Evolutionary conservation across 805 yeast species (phyloP).

Genomic region (Pichia eremophila): DNA sequence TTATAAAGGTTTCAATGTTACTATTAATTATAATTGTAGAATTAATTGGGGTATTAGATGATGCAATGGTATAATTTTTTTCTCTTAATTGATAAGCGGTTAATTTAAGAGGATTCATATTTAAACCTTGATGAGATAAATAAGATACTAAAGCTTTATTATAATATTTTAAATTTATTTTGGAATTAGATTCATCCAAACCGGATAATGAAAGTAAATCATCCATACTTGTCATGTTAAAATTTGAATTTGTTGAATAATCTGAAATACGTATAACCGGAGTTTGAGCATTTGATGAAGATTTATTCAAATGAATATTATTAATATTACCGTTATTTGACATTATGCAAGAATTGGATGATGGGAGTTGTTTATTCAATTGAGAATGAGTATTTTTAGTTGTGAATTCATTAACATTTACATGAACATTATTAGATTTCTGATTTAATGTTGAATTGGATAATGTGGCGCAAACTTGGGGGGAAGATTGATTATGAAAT

Average conservation of each 20-base stretch:
- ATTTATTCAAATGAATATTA: too few species aligned
- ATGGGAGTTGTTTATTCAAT: too few species aligned
- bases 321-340: too few species aligned
- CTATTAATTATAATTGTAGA: slow-evolving; percentile 5
- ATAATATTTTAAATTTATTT: slow-evolving; percentile 17
- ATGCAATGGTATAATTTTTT: background rate
- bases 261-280: slow-evolving; percentile 1
- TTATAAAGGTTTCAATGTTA: slow-evolving; percentile 18
- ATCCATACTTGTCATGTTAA: slow-evolving; percentile 13
- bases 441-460: too few species aligned
- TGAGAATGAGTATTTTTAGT: too few species aligned
- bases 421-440: too few species aligned
- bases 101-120: slow-evolving; percentile 19
- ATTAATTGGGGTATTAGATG: slow-evolving; percentile 1
- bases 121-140: slow-evolving; percentile 22
- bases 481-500: too few species aligned
- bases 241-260: background rate
- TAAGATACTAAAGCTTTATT: slow-evolving; percentile 19
- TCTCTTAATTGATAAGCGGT: slow-evolving; percentile 5
- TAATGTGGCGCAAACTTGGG: too few species aligned
- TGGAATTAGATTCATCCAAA: slow-evolving; percentile 11
- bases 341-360: too few species aligned
- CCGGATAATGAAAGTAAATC: slow-evolving; percentile 18
- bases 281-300: background rate
- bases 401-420: too few species aligned